Evolutionary conservation across 805 yeast genomes (phyloP).

Genomic region (Kuraishia hungarica): DNA sequence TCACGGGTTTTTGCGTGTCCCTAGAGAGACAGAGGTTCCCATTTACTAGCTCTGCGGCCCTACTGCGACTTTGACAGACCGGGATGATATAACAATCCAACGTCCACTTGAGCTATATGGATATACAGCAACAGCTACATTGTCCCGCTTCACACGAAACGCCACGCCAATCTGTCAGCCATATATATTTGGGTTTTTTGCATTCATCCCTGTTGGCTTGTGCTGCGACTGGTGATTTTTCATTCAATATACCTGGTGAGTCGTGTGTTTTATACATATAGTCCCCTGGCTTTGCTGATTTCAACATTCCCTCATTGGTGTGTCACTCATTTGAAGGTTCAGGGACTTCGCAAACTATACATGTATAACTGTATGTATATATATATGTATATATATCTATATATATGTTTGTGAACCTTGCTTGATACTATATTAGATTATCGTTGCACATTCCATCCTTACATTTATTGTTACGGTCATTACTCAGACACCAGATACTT

Average conservation of each 20-base stretch:
- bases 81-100: not conserved
- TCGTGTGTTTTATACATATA: not conserved
- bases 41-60: not conserved
- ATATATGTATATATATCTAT: not conserved
- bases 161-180: not conserved
- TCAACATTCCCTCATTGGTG: not conserved
- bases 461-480: too few species aligned
- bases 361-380: too few species aligned
- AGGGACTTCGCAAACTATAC: too few species aligned
- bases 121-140: not conserved
- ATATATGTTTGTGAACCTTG: too few species aligned
- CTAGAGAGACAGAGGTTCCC: not conserved
- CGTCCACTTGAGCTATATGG: not conserved
- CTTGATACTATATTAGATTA: too few species aligned
- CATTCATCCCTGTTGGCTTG: not conserved
- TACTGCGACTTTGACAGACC: not conserved
- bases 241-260: not conserved
- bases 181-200: too few species aligned
- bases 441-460: too few species aligned
- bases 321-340: too few species aligned
- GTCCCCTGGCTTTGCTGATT: not conserved
- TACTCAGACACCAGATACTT: not conserved
- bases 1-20: not conserved
- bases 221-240: not conserved
- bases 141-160: not conserved